Evolutionary conservation across 805 yeast genomes (phyloP), one percentile per base, ranked within the genome.

Genomic region (Barnettozyma californica): DNA sequence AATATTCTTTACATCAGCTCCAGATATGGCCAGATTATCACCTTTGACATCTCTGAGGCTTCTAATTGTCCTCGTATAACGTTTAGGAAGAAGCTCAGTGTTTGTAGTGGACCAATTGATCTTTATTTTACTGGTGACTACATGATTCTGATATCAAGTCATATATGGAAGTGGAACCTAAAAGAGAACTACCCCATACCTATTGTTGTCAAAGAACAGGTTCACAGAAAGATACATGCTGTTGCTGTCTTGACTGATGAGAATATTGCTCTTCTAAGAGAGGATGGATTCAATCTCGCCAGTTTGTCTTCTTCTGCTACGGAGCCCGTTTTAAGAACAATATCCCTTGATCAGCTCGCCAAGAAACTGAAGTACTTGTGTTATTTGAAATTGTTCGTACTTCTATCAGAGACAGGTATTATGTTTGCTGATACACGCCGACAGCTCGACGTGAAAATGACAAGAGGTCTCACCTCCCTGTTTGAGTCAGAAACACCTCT

Each of bases 251-350:
- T 58, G 5, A 29, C 20, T 18, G 49, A 47, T 45, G 39, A 52
- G 25, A 44, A 44, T 3, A 38, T 63, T n/a, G 57, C 67, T 7
- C 44, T 65, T 2, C 38, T 68, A 8, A 54, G 71, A 16, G 68
- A 63, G 34, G 71, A 67, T 50, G 71, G 71, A 0, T 57, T 69
- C 14, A 58, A 62, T 39, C 50, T 61, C 2, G 25, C 63, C 0
- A 51, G 50, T 16, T 46, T 65, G 23, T 35, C 38, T 5, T 51
- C 63, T 0, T 47, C 49, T 1, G 5, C 40, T 10, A 9, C 45
- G 1, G 50, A 43, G 14, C 53, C 65, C 19, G 53, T 57, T 18
- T 26, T 63, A 3, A 64, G 58, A 21, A 59, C 57, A 9, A 44
- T 65, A 3, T 53, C 51, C 18, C 47, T 68, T 5, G 64, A 62